A percentile compares a stretch with the other conserved stretches of the same genome.
phyloP scores from a whole-genome alignment of 768 basidiomycete species.

The Leccinum barrowsii region DNA sequence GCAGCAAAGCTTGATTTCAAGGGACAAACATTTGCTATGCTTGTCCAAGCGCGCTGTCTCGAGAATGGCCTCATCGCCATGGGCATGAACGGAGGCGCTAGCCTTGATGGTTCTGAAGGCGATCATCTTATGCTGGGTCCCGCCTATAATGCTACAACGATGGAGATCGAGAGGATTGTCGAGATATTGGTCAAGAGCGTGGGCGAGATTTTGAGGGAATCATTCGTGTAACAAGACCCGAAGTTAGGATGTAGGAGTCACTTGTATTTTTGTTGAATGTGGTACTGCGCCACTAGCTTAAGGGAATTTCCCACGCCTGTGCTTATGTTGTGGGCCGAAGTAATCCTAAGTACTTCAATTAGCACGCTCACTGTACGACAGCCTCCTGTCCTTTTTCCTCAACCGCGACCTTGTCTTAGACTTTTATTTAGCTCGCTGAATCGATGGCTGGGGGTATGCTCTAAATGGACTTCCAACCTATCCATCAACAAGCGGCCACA shows the following conservation, averaged over 20 bases:
- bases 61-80: conserved; percentile 67
- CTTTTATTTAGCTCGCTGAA: conserved; percentile 26
- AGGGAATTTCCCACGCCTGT: conserved; percentile 31
- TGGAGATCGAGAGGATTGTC: conserved; percentile 68
- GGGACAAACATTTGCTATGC: conserved; percentile 57
- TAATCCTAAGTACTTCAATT: conserved; percentile 22
- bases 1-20: conserved; percentile 46
- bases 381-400: conserved; percentile 22
- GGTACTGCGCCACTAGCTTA: conserved; percentile 9
- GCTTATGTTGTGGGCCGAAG: conserved; percentile 19
- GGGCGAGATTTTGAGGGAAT: conserved; percentile 55
- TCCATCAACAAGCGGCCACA: conserved; percentile 67
- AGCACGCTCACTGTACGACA: conserved; percentile 18
- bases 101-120: conserved; percentile 67
- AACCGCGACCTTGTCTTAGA: conserved; percentile 24
- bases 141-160: conserved; percentile 71
- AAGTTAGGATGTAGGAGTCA: neutral
- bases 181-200: conserved; percentile 62
- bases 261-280: neutral
- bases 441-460: conserved; percentile 86
- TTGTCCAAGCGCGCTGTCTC: conserved; percentile 67
- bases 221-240: conserved; percentile 7
- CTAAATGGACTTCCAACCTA: conserved; percentile 90
- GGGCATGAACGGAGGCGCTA: conserved; percentile 69
- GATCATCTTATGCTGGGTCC: conserved; percentile 74